Conservation (phyloP, 768 basidiomycete species). For the Chalciporus piperatus region DNA sequence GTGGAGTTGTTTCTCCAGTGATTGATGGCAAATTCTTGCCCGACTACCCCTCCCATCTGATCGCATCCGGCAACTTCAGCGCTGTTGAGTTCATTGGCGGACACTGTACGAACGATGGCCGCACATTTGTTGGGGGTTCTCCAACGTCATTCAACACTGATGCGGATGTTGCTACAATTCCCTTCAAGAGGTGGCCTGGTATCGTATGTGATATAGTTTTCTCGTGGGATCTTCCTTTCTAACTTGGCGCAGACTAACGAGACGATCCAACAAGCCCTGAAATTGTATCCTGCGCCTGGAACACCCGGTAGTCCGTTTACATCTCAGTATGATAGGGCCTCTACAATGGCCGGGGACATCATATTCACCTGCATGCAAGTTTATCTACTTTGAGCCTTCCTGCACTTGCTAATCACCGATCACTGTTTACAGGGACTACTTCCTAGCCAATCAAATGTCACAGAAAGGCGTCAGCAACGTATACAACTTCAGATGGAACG, state of each 20-base stretch:
- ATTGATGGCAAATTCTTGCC: slow-evolving; percentile 34
- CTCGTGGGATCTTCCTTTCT: no score
- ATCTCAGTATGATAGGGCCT: no score
- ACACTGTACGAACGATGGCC: slow-evolving; percentile 41
- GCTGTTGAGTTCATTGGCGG: slow-evolving; percentile 36
- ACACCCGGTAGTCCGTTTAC: no score
- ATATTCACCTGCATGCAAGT: not conserved
- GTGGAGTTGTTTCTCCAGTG: slow-evolving; percentile 30
- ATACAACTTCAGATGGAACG: no score
- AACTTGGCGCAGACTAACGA: no score
- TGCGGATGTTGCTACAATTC: not conserved
- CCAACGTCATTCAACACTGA: not conserved
- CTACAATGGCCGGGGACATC: not conserved
- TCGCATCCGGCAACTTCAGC: slow-evolving; percentile 32
- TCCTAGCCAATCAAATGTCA: no score
- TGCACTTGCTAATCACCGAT: no score
- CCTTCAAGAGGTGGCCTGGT: not conserved
- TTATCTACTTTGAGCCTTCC: no score
- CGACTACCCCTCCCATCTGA: slow-evolving; percentile 37
- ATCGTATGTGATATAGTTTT: not conserved
- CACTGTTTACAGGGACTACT: no score
- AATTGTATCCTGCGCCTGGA: slow-evolving; percentile 11
- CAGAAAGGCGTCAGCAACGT: no score
- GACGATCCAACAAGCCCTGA: no score
- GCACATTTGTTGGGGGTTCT: slow-evolving; percentile 8